Evolutionary conservation across 495 filamentous ascomycete genomes (phyloP), one percentile per base, ranked within the genome.

Genomic region (Viridothelium virens): DNA sequence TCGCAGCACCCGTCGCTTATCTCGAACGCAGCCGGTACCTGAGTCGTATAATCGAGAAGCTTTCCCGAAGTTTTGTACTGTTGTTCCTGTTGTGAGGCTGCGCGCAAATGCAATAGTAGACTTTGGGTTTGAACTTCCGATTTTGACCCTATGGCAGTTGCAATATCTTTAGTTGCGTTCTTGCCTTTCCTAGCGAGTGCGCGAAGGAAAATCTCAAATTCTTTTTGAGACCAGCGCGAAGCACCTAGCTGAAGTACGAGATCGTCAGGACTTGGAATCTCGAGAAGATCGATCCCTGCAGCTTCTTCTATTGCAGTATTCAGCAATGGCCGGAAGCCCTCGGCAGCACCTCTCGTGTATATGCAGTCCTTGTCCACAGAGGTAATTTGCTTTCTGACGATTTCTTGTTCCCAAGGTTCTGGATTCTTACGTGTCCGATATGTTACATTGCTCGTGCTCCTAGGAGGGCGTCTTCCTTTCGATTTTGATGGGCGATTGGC

Each of bases 1-100:
- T 74, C 74, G 65, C 81, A 84, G 69, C 88, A 89, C 65, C 85
- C 79, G n/a, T 80, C 75, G 65, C 84, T 85, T 33, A 97, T 73
- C 70, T 97, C 90, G 2, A 83, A 64, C 0, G 93, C 92, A 34
- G 90, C 86, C 1, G 91, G 85, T 0, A 91, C 70, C 56, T 91
- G 81, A 67, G 50, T 44, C 9, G 38, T 34, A 16, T 74, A 80
- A 25, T 33, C 39, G 25, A 61, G 44, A n/a, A 62, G 59, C 0
- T 66, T 64, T 33, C 61, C 44, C 31, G 16, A 63, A 56, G 65
- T 69, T 33, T 74, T 65, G 33, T 68, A 62, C 38, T 73, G 34
- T 65, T 80, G 74, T n/a, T 74, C 73, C 38, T 77, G 75, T 38
- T 68, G 70, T 50, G 78, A 67, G 61, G 79, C 80, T 47, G 82